phyloP scores from a whole-genome alignment of 225 moss, liverwort and hornwort genomes.

The Rhytidiadelphus loreus region DNA sequence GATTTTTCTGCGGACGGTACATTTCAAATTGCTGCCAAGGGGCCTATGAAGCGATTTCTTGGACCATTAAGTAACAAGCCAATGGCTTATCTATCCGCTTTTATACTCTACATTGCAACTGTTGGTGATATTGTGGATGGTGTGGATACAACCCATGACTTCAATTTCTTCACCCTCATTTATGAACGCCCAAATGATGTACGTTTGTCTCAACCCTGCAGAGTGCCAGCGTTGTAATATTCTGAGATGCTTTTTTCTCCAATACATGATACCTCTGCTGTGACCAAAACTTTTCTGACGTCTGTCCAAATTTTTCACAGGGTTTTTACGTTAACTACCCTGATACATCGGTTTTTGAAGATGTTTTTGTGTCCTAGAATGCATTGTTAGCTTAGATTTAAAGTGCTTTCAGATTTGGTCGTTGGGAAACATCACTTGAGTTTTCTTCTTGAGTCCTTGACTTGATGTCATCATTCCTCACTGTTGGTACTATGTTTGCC shows the following conservation, averaged over 20 bases:
- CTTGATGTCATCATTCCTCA: background rate
- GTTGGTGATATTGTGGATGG: constrained; percentile 98
- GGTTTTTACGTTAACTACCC: background rate
- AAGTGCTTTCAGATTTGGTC: background rate
- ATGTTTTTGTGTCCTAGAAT: background rate
- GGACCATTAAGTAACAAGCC: constrained; percentile 79
- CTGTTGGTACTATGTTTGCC: background rate
- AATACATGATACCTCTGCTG: background rate
- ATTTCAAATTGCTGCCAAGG: constrained; percentile 39
- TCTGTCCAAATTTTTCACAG: background rate
- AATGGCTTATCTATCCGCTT: constrained; percentile 91
- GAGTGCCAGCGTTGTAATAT: background rate
- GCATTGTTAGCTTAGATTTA: background rate
- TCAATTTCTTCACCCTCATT: constrained; percentile 92
- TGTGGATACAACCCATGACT: constrained; percentile 98
- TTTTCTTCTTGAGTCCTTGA: background rate
- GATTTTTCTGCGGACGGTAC: constrained; percentile 53
- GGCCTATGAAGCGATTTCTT: constrained; percentile 76
- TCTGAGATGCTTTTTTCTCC: background rate
- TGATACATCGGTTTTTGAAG: background rate
- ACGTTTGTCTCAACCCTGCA: constrained; percentile 1
- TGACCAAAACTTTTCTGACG: background rate
- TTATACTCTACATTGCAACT: constrained; percentile 92
- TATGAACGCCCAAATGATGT: constrained; percentile 98
- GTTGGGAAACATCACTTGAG: background rate